Conservation (phyloP, 768 basidiomycete genomes). For the Rhizopogon roseolus region DNA sequence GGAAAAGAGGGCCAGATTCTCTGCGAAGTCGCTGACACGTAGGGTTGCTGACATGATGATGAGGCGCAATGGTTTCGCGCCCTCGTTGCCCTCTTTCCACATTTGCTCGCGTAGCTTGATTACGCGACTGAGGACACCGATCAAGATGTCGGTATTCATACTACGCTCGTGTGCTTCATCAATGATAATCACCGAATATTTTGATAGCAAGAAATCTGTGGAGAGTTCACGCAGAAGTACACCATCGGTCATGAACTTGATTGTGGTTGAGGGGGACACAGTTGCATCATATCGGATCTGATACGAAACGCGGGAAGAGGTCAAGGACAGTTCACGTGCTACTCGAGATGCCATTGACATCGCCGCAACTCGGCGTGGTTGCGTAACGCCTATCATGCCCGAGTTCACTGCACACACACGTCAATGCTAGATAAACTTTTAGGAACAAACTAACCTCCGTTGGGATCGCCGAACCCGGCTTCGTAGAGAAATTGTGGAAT, state of each 20-base stretch:
- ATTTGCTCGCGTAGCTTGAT: conserved; percentile 83
- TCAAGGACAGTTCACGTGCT: conserved; percentile 84
- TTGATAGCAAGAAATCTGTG: conserved; percentile 86
- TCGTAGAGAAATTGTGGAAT: conserved; percentile 98
- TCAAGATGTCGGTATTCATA: conserved; percentile 96
- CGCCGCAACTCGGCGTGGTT: conserved; percentile 95
- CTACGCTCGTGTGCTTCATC: conserved; percentile 98
- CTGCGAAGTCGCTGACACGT: conserved; percentile 87
- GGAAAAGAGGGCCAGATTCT: conserved; percentile 77
- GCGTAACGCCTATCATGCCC: conserved; percentile 97
- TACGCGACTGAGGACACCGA: conserved; percentile 94
- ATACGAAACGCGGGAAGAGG: conserved; percentile 82
- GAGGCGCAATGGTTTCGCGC: conserved; percentile 80
- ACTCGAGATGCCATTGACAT: conserved; percentile 95
- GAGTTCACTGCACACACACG: conserved; percentile 69
- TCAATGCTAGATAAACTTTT: background rate
- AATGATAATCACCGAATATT: conserved; percentile 92
- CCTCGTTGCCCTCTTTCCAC: conserved; percentile 77
- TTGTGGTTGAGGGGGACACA: conserved; percentile 80
- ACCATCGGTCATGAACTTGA: conserved; percentile 99
- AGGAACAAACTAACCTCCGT: conserved; percentile 54
- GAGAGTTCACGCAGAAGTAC: conserved; percentile 91
- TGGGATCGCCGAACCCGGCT: conserved; percentile 84
- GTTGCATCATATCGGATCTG: conserved; percentile 98
- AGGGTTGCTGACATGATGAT: conserved; percentile 99